A percentile compares a stretch with the other conserved stretches of the same genome.
Evolutionary conservation across 1,139 yeast genomes (phyloP).

Genomic region (Blastobotrys capitulatus): DNA sequence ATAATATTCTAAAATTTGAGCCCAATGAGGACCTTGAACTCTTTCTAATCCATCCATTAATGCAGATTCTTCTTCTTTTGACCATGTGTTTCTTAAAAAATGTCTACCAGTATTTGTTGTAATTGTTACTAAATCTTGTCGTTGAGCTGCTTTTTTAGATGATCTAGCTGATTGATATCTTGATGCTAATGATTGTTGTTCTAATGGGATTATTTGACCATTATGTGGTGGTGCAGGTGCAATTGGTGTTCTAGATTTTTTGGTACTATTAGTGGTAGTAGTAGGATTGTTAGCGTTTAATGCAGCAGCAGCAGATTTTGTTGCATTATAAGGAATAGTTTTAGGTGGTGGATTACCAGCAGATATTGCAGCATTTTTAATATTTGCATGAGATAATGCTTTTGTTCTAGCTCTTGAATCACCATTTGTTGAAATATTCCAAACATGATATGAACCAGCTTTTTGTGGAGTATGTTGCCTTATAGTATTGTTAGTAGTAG

Average conservation of each 20-base stretch:
- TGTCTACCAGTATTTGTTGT: not conserved
- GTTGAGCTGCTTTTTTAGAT: not conserved
- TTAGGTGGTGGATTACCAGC: too few relatives aligned
- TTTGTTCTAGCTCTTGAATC: not conserved
- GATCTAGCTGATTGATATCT: constrained; percentile 4
- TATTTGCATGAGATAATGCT: not conserved
- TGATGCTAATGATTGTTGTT: not conserved
- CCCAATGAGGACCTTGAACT: constrained; percentile 88
- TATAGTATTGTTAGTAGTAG: too few relatives aligned
- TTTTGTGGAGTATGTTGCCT: not conserved
- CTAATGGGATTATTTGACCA: not conserved
- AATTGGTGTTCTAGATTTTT: not conserved
- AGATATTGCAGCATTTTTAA: not conserved
- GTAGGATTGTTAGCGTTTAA: too few relatives aligned
- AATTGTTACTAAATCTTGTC: not conserved
- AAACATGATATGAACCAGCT: constrained; percentile 10
- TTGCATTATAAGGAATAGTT: too few relatives aligned
- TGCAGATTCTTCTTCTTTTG: constrained; percentile 83
- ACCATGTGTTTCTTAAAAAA: constrained; percentile 63
- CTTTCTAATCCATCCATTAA: constrained; percentile 69
- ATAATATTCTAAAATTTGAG: constrained; percentile 75
- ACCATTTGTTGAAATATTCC: constrained; percentile 4
- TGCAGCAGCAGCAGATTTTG: too few relatives aligned
- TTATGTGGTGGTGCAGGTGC: not conserved
- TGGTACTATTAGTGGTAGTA: too few relatives aligned